Base-by-base conservation (phyloP, 495 filamentous ascomycete genomes). In the Thermochaetoides thermophila region DNA sequence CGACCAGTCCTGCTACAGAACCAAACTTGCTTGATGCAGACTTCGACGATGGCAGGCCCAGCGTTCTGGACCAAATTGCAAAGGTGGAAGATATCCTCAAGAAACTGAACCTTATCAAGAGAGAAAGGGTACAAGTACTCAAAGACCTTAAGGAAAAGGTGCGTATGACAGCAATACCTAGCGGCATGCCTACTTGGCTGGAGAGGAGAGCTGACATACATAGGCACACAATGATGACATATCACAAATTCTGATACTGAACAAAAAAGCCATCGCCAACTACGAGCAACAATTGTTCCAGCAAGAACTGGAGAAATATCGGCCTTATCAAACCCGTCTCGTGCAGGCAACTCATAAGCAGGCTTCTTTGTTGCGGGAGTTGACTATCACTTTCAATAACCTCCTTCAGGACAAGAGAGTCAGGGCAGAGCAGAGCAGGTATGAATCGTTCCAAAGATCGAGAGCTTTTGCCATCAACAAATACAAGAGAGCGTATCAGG, bases 131-230 rank as follows among this genome's bases (percentile, higher is more conserved):
- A 25, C 85, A 94, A 52, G 84, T 96, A 12, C 64, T 97, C 42
- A 94, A 93, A 57, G 89, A 97, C 55, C 60, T 96, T 37, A 97
- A 96, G 56, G 85, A 94, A 30, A 95, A 92, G 76, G 89, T 92
- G 55, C 37, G 5, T n/a, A 16, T 9, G 7, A 4, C 12, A 11
- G 11, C 17, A 15, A 7, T 22, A n/a, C n/a, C n/a, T n/a, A n/a
- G n/a, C n/a, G n/a, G n/a, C n/a, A n/a, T n/a, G n/a, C n/a, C n/a
- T n/a, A 3, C 7, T 25, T 8, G 3, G 13, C 22, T 15, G 5
- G 17, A 11, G 24, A 23, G 15, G 10, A 6, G 7, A 9, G 14
- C 55, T 67, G 29, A 70, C 40, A 25, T 11, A 14, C 9, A 17
- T 37, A 97, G 87, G 78, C 87, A 29, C 89, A 89, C 57, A 80